Evolutionary conservation across 2,329 filamentous ascomycete genomes (phyloP).

Genomic region (Penicillium rolfsii): DNA sequence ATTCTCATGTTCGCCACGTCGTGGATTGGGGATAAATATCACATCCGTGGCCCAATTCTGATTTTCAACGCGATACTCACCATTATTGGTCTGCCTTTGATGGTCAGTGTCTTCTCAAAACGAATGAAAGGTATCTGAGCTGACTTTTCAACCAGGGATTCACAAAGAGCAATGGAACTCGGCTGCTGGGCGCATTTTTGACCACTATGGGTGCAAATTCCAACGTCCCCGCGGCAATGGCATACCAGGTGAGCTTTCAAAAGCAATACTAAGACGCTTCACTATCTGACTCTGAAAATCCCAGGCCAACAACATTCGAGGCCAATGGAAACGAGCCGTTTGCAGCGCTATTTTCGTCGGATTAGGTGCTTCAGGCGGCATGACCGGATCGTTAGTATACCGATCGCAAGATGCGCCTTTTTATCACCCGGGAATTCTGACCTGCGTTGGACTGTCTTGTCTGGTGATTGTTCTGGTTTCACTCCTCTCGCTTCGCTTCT

Average conservation of each 20-base stretch:
- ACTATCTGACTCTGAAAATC: background rate
- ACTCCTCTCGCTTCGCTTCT: conserved; percentile 35
- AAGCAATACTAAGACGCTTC: no score
- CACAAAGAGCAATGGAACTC: conserved; percentile 24
- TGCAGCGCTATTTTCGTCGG: conserved; percentile 27
- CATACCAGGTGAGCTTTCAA: conserved; percentile 27
- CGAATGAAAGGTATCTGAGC: background rate
- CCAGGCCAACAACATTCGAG: conserved; percentile 38
- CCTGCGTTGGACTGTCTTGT: conserved; percentile 17
- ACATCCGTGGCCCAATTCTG: conserved; percentile 32
- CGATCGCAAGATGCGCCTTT: conserved; percentile 19
- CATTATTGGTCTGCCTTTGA: conserved; percentile 34
- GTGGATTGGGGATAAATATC: conserved; percentile 35
- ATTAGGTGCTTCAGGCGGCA: conserved; percentile 18
- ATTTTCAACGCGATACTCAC: conserved; percentile 31
- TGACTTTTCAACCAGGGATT: conserved; percentile 16
- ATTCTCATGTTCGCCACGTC: conserved; percentile 28
- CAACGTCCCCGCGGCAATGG: conserved; percentile 37
- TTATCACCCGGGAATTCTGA: conserved; percentile 21
- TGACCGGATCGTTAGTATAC: conserved; percentile 21
- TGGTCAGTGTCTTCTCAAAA: conserved; percentile 15
- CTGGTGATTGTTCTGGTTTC: conserved; percentile 31
- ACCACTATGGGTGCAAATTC: conserved; percentile 34
- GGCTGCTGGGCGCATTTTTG: conserved; percentile 38
- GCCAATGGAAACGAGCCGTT: conserved; percentile 34